These are phyloP conservation scores for Strobilomyces echinocephalus DNA, from an alignment of 768 basidiomycete species.

Conservation along the genomic window DNA sequence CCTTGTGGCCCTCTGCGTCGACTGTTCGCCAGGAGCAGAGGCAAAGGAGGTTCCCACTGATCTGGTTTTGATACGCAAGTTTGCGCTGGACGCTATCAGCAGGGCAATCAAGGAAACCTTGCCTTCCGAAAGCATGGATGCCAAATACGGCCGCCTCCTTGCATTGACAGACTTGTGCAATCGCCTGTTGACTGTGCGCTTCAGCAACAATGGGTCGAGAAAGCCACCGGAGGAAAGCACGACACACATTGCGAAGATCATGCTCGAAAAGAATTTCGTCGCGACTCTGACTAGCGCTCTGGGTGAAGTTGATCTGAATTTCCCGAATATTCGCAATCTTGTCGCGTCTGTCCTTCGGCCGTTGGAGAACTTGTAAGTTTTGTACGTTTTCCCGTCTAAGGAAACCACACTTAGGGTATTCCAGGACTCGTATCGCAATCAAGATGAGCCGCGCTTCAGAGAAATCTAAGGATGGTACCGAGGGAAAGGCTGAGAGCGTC, in stretches of 20 bases:
- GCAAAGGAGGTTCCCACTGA: slow-evolving; percentile 75
- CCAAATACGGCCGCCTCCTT: slow-evolving; percentile 82
- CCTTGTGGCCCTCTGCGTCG: slow-evolving; percentile 89
- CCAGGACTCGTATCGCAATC: slow-evolving; percentile 92
- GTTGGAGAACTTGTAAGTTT: slow-evolving; percentile 78
- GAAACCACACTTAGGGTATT: slow-evolving; percentile 7
- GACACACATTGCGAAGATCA: slow-evolving; percentile 91
- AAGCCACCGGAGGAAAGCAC: slow-evolving; percentile 67
- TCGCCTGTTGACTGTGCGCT: slow-evolving; percentile 77
- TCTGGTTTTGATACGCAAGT: slow-evolving; percentile 85
- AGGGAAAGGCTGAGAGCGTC: slow-evolving; percentile 41
- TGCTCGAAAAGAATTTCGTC: slow-evolving; percentile 98
- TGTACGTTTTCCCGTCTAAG: background rate
- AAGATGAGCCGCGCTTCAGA: slow-evolving; percentile 86
- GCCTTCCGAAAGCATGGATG: slow-evolving; percentile 55
- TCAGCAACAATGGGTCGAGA: slow-evolving; percentile 47
- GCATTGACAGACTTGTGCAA: slow-evolving; percentile 85
- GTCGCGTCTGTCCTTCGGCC: slow-evolving; percentile 88
- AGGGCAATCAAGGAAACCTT: slow-evolving; percentile 80
- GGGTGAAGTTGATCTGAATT: slow-evolving; percentile 92
- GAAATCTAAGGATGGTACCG: slow-evolving; percentile 55
- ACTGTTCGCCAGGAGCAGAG: slow-evolving; percentile 61
- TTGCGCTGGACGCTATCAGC: slow-evolving; percentile 83
- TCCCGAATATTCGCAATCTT: slow-evolving; percentile 81
- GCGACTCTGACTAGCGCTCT: slow-evolving; percentile 81